Evolutionary conservation across 139 green algal species (phyloP).

Genomic region (Coelastrella sp.): DNA sequence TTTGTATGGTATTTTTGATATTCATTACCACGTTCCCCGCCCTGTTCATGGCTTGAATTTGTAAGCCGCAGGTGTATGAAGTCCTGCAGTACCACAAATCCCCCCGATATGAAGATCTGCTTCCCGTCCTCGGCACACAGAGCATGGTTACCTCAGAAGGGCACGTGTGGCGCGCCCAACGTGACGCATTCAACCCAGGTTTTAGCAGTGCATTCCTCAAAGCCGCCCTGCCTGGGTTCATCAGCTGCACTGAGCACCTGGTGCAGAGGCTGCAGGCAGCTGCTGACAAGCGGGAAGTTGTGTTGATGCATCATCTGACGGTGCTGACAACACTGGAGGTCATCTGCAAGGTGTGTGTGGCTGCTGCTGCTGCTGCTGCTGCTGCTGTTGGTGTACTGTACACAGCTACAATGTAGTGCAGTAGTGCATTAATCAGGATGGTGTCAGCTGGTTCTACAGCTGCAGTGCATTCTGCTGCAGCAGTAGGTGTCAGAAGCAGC

Average conservation of each 20-base stretch:
- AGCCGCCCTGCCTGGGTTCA: constrained; percentile 27
- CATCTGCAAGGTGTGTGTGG: constrained; percentile 33
- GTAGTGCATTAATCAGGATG: no score
- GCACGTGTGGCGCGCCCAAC: constrained; percentile 14
- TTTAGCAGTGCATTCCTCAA: constrained; percentile 42
- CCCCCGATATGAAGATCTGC: constrained; percentile 38
- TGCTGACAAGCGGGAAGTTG: constrained; percentile 8
- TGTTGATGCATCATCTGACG: constrained; percentile 37
- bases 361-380: background rate
- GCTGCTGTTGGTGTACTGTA: no score
- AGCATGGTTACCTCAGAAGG: constrained; percentile 42
- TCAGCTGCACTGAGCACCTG: constrained; percentile 24
- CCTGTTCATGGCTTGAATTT: no score
- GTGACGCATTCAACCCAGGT: constrained; percentile 45
- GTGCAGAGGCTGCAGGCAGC: background rate
- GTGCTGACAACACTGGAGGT: constrained; percentile 42
- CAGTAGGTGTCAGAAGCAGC: no score
- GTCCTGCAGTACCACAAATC: constrained; percentile 44
- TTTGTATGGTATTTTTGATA: no score
- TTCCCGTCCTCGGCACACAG: constrained; percentile 39
- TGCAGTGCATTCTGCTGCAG: no score
- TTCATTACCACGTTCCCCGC: no score
- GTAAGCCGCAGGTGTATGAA: constrained; percentile 36
- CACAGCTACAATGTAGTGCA: no score
- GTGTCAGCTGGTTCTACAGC: no score